Conservation (phyloP, 2,329 filamentous ascomycete species). For the Colletotrichum graminicola region DNA sequence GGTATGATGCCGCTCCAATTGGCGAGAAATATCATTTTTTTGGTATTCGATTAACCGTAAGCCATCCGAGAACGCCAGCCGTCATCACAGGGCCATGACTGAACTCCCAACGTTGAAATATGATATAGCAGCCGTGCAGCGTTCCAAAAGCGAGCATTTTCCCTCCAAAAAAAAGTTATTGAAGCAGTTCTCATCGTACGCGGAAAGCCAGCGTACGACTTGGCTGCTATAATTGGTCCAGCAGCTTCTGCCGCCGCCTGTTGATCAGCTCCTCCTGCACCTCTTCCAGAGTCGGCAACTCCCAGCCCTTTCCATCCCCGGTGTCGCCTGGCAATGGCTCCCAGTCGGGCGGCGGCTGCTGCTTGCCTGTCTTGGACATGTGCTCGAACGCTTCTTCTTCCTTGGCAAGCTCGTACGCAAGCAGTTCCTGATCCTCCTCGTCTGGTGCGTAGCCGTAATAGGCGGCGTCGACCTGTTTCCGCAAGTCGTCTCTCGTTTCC, state of each 20-base stretch:
- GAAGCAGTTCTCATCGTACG: slow-evolving; percentile 13
- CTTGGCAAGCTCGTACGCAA: slow-evolving; percentile 85
- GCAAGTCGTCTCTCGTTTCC: slow-evolving; percentile 76
- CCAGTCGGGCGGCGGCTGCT: slow-evolving; percentile 77
- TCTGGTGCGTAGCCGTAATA: slow-evolving; percentile 97
- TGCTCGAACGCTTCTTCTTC: slow-evolving; percentile 84
- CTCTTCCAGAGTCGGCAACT: slow-evolving; percentile 86
- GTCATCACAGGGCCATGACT: slow-evolving; percentile 28
- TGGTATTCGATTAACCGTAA: slow-evolving; percentile 36
- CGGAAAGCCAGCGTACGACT: background rate
- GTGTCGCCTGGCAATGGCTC: slow-evolving; percentile 87
- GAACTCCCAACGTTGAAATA: slow-evolving; percentile 31
- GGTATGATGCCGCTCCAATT: background rate
- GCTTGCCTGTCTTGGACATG: slow-evolving; percentile 69
- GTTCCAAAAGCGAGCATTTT: background rate
- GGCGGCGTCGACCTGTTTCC: slow-evolving; percentile 86
- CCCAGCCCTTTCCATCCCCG: slow-evolving; percentile 86
- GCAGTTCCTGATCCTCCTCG: slow-evolving; percentile 86
- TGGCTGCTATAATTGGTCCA: slow-evolving; percentile 77
- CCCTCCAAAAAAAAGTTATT: background rate
- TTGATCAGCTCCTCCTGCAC: slow-evolving; percentile 96
- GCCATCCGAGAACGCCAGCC: slow-evolving; percentile 34
- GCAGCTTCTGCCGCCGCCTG: slow-evolving; percentile 81
- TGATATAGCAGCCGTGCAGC: slow-evolving; percentile 26
- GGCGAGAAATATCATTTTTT: slow-evolving; percentile 26